Evolutionary conservation across 805 yeast species (phyloP).

Genomic region (Teunomyces atbi): DNA sequence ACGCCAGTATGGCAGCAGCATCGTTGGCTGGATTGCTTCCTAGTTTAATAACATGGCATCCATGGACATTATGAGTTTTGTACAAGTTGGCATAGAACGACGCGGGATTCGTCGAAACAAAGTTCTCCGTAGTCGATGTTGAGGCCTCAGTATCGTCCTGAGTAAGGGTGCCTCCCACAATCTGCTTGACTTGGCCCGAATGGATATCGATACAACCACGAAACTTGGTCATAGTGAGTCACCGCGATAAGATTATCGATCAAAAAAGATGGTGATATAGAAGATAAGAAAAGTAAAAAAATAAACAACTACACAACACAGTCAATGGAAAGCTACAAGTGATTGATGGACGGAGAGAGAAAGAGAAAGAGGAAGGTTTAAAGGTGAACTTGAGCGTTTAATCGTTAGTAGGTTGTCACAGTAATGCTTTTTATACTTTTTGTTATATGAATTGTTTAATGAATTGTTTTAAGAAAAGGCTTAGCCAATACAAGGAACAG

Average conservation of each 20-base stretch:
- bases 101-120: conserved; percentile 72
- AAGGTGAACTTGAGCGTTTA: too few species aligned
- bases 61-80: conserved; percentile 51
- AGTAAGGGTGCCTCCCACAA: conserved; percentile 87
- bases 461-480: too few species aligned
- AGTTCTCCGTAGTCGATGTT: conserved; percentile 49
- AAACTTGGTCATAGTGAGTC: conserved; percentile 67
- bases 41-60: conserved; percentile 91
- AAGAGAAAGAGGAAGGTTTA: too few species aligned
- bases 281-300: neutral
- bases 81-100: conserved; percentile 75
- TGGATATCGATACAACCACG: conserved; percentile 96
- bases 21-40: conserved; percentile 79
- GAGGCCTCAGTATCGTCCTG: conserved; percentile 47
- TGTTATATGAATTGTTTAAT: too few species aligned
- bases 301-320: too few species aligned
- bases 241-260: neutral
- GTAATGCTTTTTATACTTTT: too few species aligned
- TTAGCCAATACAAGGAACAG: too few species aligned
- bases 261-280: neutral
- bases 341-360: too few species aligned
- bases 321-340: too few species aligned
- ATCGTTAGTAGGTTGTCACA: too few species aligned
- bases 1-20: conserved; percentile 74
- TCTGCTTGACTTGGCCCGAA: conserved; percentile 92